Conservation (phyloP, 805 yeast species). For the Candida chauliodis region DNA sequence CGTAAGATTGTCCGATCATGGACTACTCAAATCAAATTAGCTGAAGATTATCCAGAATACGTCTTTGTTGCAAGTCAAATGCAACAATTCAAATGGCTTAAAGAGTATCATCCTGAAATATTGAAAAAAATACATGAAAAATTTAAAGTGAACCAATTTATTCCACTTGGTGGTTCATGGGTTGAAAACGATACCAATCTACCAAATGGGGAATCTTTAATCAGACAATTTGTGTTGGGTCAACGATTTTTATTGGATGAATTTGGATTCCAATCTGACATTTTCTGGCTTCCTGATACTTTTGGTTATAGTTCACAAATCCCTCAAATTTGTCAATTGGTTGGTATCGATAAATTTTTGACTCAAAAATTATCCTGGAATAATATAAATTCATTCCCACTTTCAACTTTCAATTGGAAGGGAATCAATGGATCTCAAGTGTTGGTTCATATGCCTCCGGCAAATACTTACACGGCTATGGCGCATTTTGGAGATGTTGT, state of each 20-base stretch:
- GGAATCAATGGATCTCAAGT: slow-evolving; percentile 94
- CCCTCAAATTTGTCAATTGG: slow-evolving; percentile 87
- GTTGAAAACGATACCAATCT: slow-evolving; percentile 95
- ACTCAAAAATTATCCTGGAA: slow-evolving; percentile 97
- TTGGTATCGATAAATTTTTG: slow-evolving; percentile 78
- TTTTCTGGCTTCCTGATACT: slow-evolving; percentile 96
- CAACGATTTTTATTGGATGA: slow-evolving; percentile 79
- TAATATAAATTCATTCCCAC: slow-evolving; percentile 86
- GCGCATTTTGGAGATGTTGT: slow-evolving; percentile 92
- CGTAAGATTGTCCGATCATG: slow-evolving; percentile 92
- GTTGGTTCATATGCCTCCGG: slow-evolving; percentile 97
- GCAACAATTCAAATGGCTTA: slow-evolving; percentile 92
- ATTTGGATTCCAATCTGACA: slow-evolving; percentile 70
- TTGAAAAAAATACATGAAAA: slow-evolving; percentile 62
- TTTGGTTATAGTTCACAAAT: slow-evolving; percentile 95
- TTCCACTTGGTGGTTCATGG: slow-evolving; percentile 97
- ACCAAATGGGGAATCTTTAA: slow-evolving; percentile 90
- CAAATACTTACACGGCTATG: slow-evolving; percentile 88
- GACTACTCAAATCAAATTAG: slow-evolving; percentile 84
- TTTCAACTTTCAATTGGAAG: slow-evolving; percentile 90
- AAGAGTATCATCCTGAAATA: slow-evolving; percentile 79
- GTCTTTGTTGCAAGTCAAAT: slow-evolving; percentile 94
- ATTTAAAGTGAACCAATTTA: slow-evolving; percentile 67
- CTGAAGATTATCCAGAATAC: slow-evolving; percentile 89
- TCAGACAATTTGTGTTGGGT: slow-evolving; percentile 85